Conservation (phyloP, 768 basidiomycete species). For the Multifurca ochricompacta region DNA sequence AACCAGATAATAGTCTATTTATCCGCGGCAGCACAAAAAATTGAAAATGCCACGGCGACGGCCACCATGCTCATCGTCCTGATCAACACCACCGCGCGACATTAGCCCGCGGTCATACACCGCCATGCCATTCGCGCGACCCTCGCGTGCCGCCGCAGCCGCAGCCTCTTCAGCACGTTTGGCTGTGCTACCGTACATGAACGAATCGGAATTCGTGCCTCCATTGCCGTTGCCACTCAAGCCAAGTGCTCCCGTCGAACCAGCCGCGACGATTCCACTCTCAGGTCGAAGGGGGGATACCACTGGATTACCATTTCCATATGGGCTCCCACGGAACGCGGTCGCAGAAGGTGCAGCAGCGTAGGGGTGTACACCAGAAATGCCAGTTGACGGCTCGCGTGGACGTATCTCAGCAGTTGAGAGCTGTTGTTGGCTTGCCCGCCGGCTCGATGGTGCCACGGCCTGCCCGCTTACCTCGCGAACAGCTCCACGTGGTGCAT, state of each 20-base stretch:
- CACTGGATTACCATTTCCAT: slow-evolving; percentile 39
- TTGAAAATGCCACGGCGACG: slow-evolving; percentile 58
- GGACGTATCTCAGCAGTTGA: slow-evolving; percentile 27
- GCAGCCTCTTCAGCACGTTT: slow-evolving; percentile 44
- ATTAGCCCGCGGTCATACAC: slow-evolving; percentile 62
- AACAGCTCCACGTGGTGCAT: slow-evolving; percentile 42
- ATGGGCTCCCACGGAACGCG: slow-evolving; percentile 46
- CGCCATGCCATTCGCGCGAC: slow-evolving; percentile 45
- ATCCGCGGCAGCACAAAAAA: slow-evolving; percentile 65
- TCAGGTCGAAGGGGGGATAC: slow-evolving; percentile 28
- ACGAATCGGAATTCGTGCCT: slow-evolving; percentile 45
- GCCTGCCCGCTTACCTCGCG: slow-evolving; percentile 54
- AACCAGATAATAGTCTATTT: slow-evolving; percentile 1
- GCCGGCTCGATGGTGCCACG: slow-evolving; percentile 55
- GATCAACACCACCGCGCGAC: slow-evolving; percentile 49
- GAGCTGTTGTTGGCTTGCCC: slow-evolving; percentile 54
- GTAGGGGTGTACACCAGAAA: slow-evolving; percentile 49
- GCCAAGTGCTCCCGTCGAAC: slow-evolving; percentile 26
- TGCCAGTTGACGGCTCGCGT: slow-evolving; percentile 35
- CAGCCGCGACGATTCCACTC: slow-evolving; percentile 30
- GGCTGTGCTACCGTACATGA: slow-evolving; percentile 52
- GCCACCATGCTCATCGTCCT: slow-evolving; percentile 48
- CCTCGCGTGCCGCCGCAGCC: slow-evolving; percentile 30
- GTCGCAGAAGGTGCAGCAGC: slow-evolving; percentile 53
- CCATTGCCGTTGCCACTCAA: slow-evolving; percentile 29